Evolutionary conservation across 2,329 filamentous ascomycete species (phyloP), one percentile per base, ranked within the genome.

Genomic region (Aspergillus eucalypticola): DNA sequence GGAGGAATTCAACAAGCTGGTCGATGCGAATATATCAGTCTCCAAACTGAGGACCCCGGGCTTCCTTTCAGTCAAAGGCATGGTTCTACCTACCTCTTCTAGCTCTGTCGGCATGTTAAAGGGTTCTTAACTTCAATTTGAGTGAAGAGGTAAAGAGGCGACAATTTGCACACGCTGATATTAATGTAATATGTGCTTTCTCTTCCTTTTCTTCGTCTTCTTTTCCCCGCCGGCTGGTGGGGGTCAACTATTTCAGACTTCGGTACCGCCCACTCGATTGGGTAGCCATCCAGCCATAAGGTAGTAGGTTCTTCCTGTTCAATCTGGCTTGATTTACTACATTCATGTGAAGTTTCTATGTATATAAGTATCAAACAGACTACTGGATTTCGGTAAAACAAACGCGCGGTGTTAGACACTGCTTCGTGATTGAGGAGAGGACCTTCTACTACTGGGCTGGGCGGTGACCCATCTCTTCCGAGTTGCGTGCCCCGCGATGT

Each of bases 1-100:
- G 90, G 61, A 98, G 90, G 78, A 98, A 97, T 75, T 92, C 92
- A 63, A 97, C 92, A 19, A 68, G 62, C 67, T 67, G 54, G 48
- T 17, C 46, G 54, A 29, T n/a, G 25, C 23, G 10, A 60, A 41
- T 38, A 19, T 15, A 10, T 53, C 19, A 23, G 13, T 21, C 42
- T 35, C 13, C 15, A 15, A 4, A 35, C 2, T 10, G 42, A 29
- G 44, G 25, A 49, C 23, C 13, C 44, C 6, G n/a, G 15, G 11
- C 11, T 35, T 35, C 17, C 29, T 29, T 50, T 10, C n/a, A 27
- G 27, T 50, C 46, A 10, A 41, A 39, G 21, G 13, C 19, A 27
- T 17, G 21, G 32, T 46, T 21, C 7, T n/a, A 62, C 73, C 44
- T 80, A 91, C 90, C 79, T 92, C 89, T 79, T 92, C 89, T 48